These are phyloP conservation scores for Hyphodiscus sp. DNA, from an alignment of 2,329 filamentous ascomycete genomes.

Conservation along the genomic window DNA sequence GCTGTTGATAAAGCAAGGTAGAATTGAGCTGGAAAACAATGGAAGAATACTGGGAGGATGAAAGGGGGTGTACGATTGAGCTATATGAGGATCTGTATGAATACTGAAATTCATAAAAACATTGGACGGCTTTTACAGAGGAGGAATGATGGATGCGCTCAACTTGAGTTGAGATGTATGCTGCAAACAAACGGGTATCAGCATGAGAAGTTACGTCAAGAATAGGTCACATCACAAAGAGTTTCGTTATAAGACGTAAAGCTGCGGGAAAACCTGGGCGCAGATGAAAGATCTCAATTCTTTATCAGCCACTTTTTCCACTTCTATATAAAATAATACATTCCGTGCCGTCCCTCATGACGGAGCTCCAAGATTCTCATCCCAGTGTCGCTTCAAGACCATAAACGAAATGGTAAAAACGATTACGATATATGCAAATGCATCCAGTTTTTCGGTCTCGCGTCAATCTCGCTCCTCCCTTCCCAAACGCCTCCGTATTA, in stretches of 20 bases:
- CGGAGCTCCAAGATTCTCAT: conserved; percentile 4
- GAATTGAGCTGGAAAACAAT: background rate
- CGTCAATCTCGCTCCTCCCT: background rate
- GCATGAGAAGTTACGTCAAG: background rate
- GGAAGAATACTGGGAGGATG: conserved; percentile 1
- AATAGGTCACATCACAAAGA: background rate
- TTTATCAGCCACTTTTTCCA: background rate
- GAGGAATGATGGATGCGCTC: background rate
- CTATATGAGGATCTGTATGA: background rate
- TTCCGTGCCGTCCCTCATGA: background rate
- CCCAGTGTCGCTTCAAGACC: background rate
- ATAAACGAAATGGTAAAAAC: background rate
- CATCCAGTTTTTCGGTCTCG: conserved; percentile 3
- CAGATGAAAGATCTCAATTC: background rate
- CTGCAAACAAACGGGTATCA: background rate
- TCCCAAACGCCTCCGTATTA: background rate
- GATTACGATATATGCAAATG: background rate
- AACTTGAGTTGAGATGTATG: background rate
- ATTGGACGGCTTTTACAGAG: background rate
- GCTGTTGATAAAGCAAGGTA: conserved; percentile 1
- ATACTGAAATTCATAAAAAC: background rate
- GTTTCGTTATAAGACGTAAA: background rate
- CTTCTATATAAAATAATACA: background rate
- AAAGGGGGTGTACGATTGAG: background rate
- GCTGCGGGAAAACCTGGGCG: background rate